Percentiles rank a stretch among this genome's conserved stretches.
Evolutionary conservation across 169 alveolate genomes (phyloP).

Genomic region (Plasmodium vivax): DNA sequence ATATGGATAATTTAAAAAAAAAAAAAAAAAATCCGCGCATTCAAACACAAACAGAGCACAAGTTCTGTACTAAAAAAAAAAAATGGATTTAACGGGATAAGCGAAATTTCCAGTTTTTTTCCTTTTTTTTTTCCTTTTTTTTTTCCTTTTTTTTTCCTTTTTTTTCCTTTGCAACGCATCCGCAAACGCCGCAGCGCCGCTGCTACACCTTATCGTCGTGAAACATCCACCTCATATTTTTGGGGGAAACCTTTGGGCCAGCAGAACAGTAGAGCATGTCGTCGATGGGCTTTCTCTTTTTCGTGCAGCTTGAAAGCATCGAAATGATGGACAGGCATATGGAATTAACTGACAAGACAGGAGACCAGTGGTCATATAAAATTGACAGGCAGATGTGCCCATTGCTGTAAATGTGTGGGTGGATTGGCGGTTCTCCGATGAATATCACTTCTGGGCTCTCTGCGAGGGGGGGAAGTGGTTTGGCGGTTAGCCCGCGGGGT

Average conservation of each 20-base stretch:
- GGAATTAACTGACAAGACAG: conserved; percentile 79
- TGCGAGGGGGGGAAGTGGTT: conserved; percentile 76
- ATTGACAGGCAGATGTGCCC: conserved; percentile 94
- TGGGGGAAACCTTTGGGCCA: conserved; percentile 74
- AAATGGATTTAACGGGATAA: neutral
- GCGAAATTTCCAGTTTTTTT: neutral
- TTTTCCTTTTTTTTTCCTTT: neutral
- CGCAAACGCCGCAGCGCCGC: neutral
- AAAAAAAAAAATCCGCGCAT: conserved; percentile 1
- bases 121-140: neutral
- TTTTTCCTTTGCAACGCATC: neutral
- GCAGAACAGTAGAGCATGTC: conserved; percentile 75
- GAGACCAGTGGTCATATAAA: conserved; percentile 85
- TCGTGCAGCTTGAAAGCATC: conserved; percentile 76
- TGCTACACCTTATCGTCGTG: conserved; percentile 77
- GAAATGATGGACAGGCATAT: conserved; percentile 79
- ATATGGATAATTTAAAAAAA: neutral
- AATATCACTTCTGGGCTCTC: conserved; percentile 94
- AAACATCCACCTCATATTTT: conserved; percentile 78
- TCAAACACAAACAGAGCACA: conserved; percentile 17
- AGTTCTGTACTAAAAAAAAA: conserved; percentile 14
- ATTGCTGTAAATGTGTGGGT: conserved; percentile 95
- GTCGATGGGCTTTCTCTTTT: conserved; percentile 76
- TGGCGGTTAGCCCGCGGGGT: neutral
- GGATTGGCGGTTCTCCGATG: conserved; percentile 92